phyloP scores from a whole-genome alignment of 306 rosid genomes.

The Lathyrus aphaca region DNA sequence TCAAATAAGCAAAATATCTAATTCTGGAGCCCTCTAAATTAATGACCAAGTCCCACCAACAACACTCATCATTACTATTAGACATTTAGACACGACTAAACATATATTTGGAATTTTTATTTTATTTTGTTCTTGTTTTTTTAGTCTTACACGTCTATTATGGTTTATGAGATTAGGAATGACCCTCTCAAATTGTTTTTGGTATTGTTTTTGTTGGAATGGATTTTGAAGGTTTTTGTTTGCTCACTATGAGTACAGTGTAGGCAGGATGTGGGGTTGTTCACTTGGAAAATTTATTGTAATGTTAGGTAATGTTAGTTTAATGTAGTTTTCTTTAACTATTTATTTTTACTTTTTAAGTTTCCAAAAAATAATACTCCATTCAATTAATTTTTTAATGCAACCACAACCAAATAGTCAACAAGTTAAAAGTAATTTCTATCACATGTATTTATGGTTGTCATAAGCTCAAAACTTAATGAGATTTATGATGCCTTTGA shows the following conservation, averaged over 20 bases:
- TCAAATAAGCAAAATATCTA: slow-evolving; percentile 39
- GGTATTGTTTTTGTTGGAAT: background rate
- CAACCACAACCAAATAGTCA: too few species aligned
- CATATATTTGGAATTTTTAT: slow-evolving; percentile 18
- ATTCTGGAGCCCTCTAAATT: slow-evolving; percentile 40
- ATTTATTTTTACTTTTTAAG: too few species aligned
- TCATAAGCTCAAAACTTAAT: too few species aligned
- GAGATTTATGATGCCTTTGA: too few species aligned
- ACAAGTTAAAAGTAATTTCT: too few species aligned
- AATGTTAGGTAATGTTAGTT: background rate
- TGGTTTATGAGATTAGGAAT: background rate
- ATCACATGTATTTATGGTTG: too few species aligned
- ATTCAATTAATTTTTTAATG: too few species aligned
- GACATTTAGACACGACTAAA: slow-evolving; percentile 36
- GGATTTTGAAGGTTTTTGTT: background rate
- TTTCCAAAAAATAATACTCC: too few species aligned
- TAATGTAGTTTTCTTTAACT: too few species aligned
- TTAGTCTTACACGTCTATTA: background rate
- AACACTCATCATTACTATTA: slow-evolving; percentile 38
- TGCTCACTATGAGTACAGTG: slow-evolving; percentile 16
- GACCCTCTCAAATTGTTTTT: background rate
- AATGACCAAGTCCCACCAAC: slow-evolving; percentile 38
- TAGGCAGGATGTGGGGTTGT: slow-evolving; percentile 34
- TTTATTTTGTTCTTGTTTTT: background rate
- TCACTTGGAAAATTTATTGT: too few species aligned